These are phyloP conservation scores for Dryas integrifolia DNA, from an alignment of 331 rosid species.

Conservation along the genomic window DNA sequence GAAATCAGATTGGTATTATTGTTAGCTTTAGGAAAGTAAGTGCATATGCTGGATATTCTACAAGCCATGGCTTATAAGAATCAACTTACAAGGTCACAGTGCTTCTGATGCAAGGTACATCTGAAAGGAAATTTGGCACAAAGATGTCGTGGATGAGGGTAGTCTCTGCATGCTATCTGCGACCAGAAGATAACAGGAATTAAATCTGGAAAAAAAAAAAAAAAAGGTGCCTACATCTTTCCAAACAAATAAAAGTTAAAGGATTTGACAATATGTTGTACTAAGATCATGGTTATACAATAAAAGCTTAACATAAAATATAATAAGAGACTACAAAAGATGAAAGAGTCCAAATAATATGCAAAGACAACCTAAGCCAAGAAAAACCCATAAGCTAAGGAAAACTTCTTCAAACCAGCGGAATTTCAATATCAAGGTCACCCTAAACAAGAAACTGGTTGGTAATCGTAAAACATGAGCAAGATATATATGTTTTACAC, in stretches of 20 bases:
- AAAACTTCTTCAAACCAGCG: conserved; percentile 7
- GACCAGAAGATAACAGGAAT: conserved; percentile 16
- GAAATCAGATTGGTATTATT: conserved; percentile 8
- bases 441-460: neutral
- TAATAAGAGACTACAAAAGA: conserved; percentile 8
- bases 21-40: neutral
- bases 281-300: neutral
- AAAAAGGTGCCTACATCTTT: conserved; percentile 11
- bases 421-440: conserved; percentile 1
- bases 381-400: conserved; percentile 3
- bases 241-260: conserved; percentile 7
- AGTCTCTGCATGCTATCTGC: conserved; percentile 91
- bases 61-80: conserved; percentile 7
- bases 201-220: neutral
- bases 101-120: conserved; percentile 55
- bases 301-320: neutral
- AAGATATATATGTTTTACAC: conserved; percentile 1
- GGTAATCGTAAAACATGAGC: conserved; percentile 12
- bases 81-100: conserved; percentile 55
- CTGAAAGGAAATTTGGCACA: conserved; percentile 66
- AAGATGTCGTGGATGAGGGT: conserved; percentile 76
- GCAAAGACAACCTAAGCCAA: neutral
- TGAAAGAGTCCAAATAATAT: neutral
- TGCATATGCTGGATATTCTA: neutral
- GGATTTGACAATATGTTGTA: conserved; percentile 5